These are phyloP conservation scores for Bruguiera parviflora DNA, from an alignment of 345 rosid genomes.

Conservation along the genomic window DNA sequence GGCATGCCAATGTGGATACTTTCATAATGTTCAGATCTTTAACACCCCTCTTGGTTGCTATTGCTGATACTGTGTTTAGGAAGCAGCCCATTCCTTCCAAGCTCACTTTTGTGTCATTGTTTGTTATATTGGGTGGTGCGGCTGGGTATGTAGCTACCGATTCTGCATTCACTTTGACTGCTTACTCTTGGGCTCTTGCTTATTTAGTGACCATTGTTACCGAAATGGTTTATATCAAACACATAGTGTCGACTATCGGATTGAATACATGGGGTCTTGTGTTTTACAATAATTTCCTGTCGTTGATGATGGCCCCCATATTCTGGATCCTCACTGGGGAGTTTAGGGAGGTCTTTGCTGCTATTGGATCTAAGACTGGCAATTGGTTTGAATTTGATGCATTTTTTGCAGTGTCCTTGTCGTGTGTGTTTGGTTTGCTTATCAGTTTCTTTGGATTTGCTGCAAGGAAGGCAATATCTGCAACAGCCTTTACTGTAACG, in stretches of 20 bases:
- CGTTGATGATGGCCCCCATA: conserved; percentile 84
- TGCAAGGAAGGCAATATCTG: conserved; percentile 85
- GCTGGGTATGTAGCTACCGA: conserved; percentile 94
- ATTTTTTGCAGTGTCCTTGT: conserved; percentile 67
- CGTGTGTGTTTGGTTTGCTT: conserved; percentile 86
- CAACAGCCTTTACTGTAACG: conserved; percentile 94
- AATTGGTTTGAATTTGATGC: conserved; percentile 57
- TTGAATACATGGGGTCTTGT: conserved; percentile 98
- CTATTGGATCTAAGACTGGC: conserved; percentile 48
- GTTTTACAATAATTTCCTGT: conserved; percentile 76
- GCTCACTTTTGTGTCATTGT: conserved; percentile 59
- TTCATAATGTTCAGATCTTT: conserved; percentile 90
- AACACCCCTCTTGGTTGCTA: conserved; percentile 89
- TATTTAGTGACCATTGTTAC: conserved; percentile 84
- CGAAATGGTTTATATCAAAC: conserved; percentile 97
- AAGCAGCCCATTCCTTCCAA: conserved; percentile 81
- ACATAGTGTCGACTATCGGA: conserved; percentile 88
- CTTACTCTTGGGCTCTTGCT: conserved; percentile 92
- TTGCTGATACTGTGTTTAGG: conserved; percentile 79
- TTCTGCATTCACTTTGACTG: conserved; percentile 77
- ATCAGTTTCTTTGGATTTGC: conserved; percentile 97
- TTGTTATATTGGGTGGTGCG: conserved; percentile 79
- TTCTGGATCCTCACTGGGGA: conserved; percentile 93
- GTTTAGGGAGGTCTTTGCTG: conserved; percentile 55
- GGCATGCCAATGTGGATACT: conserved; percentile 96